Conservation (phyloP, 495 filamentous ascomycete species). For the Astrothelium macrocarpum region DNA sequence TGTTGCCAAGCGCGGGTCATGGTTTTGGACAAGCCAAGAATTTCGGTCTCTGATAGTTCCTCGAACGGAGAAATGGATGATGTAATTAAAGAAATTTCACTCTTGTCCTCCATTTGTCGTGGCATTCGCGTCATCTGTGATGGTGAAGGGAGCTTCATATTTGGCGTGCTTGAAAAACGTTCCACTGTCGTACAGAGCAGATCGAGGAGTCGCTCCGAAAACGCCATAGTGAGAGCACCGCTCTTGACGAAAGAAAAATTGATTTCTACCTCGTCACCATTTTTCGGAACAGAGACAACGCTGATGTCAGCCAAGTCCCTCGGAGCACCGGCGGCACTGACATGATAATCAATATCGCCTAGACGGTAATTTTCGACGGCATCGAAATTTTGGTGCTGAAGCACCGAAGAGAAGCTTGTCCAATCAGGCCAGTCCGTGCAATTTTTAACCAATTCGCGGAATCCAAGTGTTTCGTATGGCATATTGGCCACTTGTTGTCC, state of each 20-base stretch:
- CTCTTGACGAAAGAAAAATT: constrained; percentile 40
- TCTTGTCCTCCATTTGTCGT: constrained; percentile 15
- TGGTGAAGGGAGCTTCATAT: constrained; percentile 36
- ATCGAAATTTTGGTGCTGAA: constrained; percentile 25
- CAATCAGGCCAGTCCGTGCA: constrained; percentile 31
- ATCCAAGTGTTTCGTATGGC: constrained; percentile 39
- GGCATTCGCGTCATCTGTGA: constrained; percentile 33
- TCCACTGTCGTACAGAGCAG: constrained; percentile 41
- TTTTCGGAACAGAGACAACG: constrained; percentile 39
- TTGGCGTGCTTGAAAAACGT: constrained; percentile 39
- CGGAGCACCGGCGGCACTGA: constrained; percentile 41
- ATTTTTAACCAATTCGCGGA: constrained; percentile 25
- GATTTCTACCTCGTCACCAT: constrained; percentile 35
- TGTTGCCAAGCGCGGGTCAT: constrained; percentile 43
- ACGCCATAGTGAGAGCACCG: constrained; percentile 34
- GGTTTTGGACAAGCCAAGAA: constrained; percentile 39
- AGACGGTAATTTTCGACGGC: not conserved
- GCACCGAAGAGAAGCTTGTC: constrained; percentile 19
- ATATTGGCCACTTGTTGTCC: constrained; percentile 51
- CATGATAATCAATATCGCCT: constrained; percentile 40
- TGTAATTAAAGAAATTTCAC: constrained; percentile 3
- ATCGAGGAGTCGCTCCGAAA: constrained; percentile 39
- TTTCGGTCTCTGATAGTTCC: constrained; percentile 38
- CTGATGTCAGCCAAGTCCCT: constrained; percentile 45
- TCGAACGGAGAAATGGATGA: constrained; percentile 1